phyloP scores from a whole-genome alignment of 1,139 yeast species.

The Lodderomyces jiufengensis region DNA sequence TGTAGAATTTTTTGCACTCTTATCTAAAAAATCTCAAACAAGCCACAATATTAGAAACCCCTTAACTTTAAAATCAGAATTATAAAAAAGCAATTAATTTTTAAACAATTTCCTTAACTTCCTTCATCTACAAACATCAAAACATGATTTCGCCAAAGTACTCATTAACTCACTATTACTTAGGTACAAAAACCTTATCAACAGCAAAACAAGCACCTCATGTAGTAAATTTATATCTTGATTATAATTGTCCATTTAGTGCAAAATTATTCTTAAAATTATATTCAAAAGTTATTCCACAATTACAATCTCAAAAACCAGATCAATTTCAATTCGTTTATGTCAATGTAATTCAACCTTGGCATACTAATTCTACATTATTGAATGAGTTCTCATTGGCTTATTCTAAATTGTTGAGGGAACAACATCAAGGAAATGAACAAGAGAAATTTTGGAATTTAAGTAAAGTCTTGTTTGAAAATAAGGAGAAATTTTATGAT shows the following conservation, averaged over 20 bases:
- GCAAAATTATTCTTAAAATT: constrained; percentile 60
- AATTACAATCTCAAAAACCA: constrained; percentile 44
- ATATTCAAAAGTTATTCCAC: constrained; percentile 51
- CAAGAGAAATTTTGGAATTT: constrained; percentile 56
- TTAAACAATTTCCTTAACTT: not conserved
- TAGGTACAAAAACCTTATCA: constrained; percentile 20
- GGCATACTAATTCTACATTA: constrained; percentile 74
- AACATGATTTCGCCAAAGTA: constrained; percentile 43
- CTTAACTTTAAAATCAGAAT: too few species aligned
- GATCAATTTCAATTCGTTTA: constrained; percentile 54
- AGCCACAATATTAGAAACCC: too few species aligned
- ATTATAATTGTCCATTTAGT: constrained; percentile 77
- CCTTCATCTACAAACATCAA: not conserved
- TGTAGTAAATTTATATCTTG: constrained; percentile 55
- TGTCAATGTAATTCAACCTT: constrained; percentile 75
- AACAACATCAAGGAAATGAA: constrained; percentile 13
- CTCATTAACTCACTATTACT: constrained; percentile 35
- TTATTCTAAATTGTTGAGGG: constrained; percentile 57
- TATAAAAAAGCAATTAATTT: too few species aligned
- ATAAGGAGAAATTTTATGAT: constrained; percentile 58
- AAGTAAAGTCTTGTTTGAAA: constrained; percentile 50
- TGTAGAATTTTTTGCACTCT: too few species aligned
- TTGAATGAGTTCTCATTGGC: constrained; percentile 73
- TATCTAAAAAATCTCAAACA: too few species aligned
- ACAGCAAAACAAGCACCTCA: constrained; percentile 24